phyloP scores from a whole-genome alignment of 1,139 yeast genomes.

The Scheffersomyces lignicola region DNA sequence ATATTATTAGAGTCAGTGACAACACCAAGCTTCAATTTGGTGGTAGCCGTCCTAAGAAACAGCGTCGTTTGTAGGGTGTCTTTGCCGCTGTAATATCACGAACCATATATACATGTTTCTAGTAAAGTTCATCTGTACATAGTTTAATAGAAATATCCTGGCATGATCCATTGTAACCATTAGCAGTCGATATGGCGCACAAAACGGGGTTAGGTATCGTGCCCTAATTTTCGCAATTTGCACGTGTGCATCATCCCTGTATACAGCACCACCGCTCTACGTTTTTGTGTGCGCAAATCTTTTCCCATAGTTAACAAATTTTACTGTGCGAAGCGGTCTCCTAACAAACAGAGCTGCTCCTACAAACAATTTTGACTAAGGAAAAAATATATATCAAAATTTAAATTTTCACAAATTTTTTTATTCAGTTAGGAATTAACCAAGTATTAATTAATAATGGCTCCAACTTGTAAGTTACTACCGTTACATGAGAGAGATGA shows the following conservation, averaged over 20 bases:
- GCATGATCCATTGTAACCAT: too few species aligned
- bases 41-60: slow-evolving; percentile 84
- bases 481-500: background rate
- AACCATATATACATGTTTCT: background rate
- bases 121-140: background rate
- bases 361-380: too few species aligned
- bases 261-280: too few species aligned
- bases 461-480: slow-evolving; percentile 25
- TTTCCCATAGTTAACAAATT: too few species aligned
- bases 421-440: slow-evolving; percentile 9
- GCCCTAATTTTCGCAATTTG: too few species aligned
- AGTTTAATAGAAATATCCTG: slow-evolving; percentile 1
- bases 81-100: background rate
- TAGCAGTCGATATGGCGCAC: background rate
- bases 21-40: slow-evolving; percentile 84
- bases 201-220: background rate
- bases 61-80: slow-evolving; percentile 52
- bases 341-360: too few species aligned
- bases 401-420: background rate
- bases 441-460: slow-evolving; percentile 23
- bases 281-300: too few species aligned
- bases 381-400: slow-evolving; percentile 3
- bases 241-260: too few species aligned
- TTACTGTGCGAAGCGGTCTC: too few species aligned
- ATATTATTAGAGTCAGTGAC: slow-evolving; percentile 71